phyloP scores from a whole-genome alignment of 1,139 yeast genomes.

The Geotrichum klebahnii region DNA sequence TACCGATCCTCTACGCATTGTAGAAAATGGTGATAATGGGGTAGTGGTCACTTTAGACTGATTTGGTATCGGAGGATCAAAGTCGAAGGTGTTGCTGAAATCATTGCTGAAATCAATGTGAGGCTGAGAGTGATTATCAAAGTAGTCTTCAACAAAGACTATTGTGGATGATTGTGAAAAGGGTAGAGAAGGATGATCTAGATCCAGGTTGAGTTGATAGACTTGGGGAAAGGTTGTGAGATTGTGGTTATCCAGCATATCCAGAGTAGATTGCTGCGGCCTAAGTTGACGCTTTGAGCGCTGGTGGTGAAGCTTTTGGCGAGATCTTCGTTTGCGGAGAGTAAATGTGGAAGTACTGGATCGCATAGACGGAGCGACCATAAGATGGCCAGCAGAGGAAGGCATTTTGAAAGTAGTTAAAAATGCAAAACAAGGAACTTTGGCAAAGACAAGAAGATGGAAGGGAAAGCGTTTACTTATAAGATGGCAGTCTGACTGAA shows the following conservation, averaged over 20 bases:
- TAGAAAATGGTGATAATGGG: background rate
- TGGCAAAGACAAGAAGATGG: too few relatives aligned
- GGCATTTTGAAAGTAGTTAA: too few relatives aligned
- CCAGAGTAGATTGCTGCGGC: slow-evolving; percentile 49
- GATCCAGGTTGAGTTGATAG: slow-evolving; percentile 54
- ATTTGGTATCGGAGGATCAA: background rate
- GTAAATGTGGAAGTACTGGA: too few relatives aligned
- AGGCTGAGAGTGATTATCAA: slow-evolving; percentile 9
- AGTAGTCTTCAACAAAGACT: slow-evolving; percentile 34
- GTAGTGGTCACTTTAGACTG: background rate
- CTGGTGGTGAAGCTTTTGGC: background rate
- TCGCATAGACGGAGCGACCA: too few relatives aligned
- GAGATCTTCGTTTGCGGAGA: background rate
- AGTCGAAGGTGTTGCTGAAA: background rate
- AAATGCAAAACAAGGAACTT: too few relatives aligned
- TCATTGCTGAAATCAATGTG: background rate
- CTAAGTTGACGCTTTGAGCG: slow-evolving; percentile 22
- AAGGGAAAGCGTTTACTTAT: too few relatives aligned
- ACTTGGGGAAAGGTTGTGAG: slow-evolving; percentile 66
- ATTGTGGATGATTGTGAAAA: slow-evolving; percentile 29
- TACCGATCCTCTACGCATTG: slow-evolving; percentile 2
- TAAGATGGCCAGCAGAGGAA: too few relatives aligned
- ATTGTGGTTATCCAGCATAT: slow-evolving; percentile 56
- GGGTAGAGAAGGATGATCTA: slow-evolving; percentile 23
- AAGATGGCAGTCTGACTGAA: too few relatives aligned